Evolutionary conservation across 2,329 filamentous ascomycete species (phyloP), one percentile per base, ranked within the genome.

Genomic region (Lizonia empirigonia): DNA sequence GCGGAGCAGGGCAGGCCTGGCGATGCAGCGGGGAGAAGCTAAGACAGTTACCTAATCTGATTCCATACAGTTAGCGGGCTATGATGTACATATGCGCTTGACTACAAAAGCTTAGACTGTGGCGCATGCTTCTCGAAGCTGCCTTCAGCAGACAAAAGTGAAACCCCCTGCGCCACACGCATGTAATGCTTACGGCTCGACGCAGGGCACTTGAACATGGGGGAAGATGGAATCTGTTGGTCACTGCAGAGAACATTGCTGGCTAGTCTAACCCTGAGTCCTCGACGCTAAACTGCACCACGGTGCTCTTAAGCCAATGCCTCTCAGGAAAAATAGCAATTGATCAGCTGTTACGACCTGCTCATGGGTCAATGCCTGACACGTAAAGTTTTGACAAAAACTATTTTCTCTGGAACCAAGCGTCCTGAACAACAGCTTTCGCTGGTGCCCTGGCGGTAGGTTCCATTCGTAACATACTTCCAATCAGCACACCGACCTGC

Each of bases 341-440:
- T 26, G 7, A 6, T 26, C 7, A 6, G 24, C n/a, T n/a, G n/a
- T n/a, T n/a, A n/a, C n/a, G n/a, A n/a, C n/a, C n/a, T n/a, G n/a
- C n/a, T n/a, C n/a, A n/a, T n/a, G n/a, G n/a, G n/a, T n/a, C n/a
- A n/a, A n/a, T n/a, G 10, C 24, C 24, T 7, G 10, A 26, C 6
- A 26, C n/a, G n/a, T n/a, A n/a, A n/a, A n/a, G n/a, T n/a, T n/a
- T n/a, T n/a, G n/a, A n/a, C n/a, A n/a, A n/a, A n/a, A n/a, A n/a
- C n/a, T n/a, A n/a, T n/a, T n/a, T n/a, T n/a, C 24, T 33, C 16
- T 40, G 36, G 7, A 65, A 62, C 60, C 59, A 65, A 56, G 56
- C 8, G 48, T 63, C 57, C 22, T 60, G 48, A n/a, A 65, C 20
- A 26, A 64, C 35, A 3, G 36, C 55, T 16, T 42, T 23, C 18